Evolutionary conservation across 768 basidiomycete genomes (phyloP).

Genomic region (Mrakia frigida): DNA sequence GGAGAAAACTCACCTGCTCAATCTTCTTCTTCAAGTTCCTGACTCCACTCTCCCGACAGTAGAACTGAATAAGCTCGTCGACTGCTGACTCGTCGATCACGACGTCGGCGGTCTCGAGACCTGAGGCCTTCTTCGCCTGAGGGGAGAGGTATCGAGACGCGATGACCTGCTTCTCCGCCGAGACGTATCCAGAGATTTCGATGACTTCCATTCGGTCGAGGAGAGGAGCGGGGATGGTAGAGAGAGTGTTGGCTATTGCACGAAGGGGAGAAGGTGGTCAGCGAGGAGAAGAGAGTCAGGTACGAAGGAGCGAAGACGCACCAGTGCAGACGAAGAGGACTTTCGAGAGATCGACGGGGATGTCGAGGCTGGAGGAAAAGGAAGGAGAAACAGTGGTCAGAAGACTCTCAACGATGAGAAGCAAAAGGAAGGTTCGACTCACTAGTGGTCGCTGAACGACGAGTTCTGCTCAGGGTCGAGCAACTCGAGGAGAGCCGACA

Average conservation of each 20-base stretch:
- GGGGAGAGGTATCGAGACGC: slow-evolving; percentile 83
- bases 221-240: slow-evolving; percentile 88
- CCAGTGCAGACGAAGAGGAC: slow-evolving; percentile 94
- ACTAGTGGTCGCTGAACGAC: slow-evolving; percentile 93
- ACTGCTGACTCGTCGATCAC: slow-evolving; percentile 68
- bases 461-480: slow-evolving; percentile 92
- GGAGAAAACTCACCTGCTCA: slow-evolving; percentile 67
- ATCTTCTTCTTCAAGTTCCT: slow-evolving; percentile 97
- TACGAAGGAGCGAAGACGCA: neutral
- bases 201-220: slow-evolving; percentile 95
- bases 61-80: slow-evolving; percentile 88
- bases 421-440: slow-evolving; percentile 42
- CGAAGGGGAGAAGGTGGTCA: neutral
- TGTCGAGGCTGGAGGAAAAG: slow-evolving; percentile 68
- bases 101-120: slow-evolving; percentile 79
- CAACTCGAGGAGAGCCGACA: slow-evolving; percentile 87
- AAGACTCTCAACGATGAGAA: no score
- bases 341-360: slow-evolving; percentile 90
- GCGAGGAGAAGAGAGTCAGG: neutral
- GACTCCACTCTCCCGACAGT: slow-evolving; percentile 95
- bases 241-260: slow-evolving; percentile 69
- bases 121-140: slow-evolving; percentile 85
- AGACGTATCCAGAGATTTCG: slow-evolving; percentile 89
- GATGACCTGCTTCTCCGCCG: slow-evolving; percentile 84
- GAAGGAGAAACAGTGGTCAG: slow-evolving; percentile 1